These are phyloP conservation scores for Cryptomeria japonica DNA, from an alignment of 75 land plant species.

Conservation along the genomic window DNA sequence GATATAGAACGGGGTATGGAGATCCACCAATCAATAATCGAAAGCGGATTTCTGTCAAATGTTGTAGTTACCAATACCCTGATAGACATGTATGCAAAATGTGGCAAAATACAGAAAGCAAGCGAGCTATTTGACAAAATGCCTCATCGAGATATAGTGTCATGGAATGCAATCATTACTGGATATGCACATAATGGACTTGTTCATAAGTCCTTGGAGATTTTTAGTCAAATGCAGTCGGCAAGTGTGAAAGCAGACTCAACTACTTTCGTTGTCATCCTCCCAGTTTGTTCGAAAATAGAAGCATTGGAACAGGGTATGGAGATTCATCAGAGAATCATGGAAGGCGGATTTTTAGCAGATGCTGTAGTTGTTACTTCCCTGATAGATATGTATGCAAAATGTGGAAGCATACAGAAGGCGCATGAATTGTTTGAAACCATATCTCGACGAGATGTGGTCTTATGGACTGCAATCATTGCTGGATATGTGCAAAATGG, in stretches of 20 bases:
- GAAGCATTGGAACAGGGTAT: constrained; percentile 10
- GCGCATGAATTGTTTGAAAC: constrained; percentile 8
- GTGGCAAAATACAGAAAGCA: constrained; percentile 16
- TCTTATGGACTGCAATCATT: constrained; percentile 14
- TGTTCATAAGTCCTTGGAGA: background rate
- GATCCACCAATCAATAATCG: constrained; percentile 4
- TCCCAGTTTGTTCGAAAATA: background rate
- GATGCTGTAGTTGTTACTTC: background rate
- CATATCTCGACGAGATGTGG: constrained; percentile 8
- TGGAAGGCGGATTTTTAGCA: background rate
- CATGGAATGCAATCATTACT: constrained; percentile 18
- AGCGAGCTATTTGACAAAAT: background rate
- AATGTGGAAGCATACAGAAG: constrained; percentile 13
- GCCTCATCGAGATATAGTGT: constrained; percentile 5
- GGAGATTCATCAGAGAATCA: constrained; percentile 3
- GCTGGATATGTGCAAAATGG: constrained; percentile 1
- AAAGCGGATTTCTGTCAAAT: constrained; percentile 6
- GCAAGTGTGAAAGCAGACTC: constrained; percentile 5
- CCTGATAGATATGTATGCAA: constrained; percentile 24
- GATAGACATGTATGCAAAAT: constrained; percentile 26
- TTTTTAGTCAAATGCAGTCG: background rate
- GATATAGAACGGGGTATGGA: constrained; percentile 2
- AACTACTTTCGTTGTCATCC: background rate
- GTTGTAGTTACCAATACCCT: constrained; percentile 13
- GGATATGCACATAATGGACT: constrained; percentile 20